Evolutionary conservation across 2,329 filamentous ascomycete genomes (phyloP), one percentile per base, ranked within the genome.

Genomic region (Aspergillus luchuensis): DNA sequence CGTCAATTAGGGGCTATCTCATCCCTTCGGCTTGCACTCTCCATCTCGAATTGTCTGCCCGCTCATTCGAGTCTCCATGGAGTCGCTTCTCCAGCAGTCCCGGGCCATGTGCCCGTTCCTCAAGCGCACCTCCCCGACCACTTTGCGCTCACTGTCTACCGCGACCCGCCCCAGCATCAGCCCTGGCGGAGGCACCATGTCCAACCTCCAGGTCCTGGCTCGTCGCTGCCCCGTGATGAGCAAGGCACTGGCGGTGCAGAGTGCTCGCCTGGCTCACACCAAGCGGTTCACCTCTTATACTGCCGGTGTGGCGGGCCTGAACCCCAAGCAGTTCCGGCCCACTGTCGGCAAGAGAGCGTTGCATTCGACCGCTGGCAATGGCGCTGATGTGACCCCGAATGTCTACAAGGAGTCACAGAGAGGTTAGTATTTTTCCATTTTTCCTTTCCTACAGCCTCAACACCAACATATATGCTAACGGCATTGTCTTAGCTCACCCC

Each of bases 171-270:
- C 87, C 76, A 84, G 85, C 64, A 90, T 90, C 57, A 74, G 73
- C 56, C 89, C 89, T 59, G 91, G 92, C 72, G 94, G 93, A 68
- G 92, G 93, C 72, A 92, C 91, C 79, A 97, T 98, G 87, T 97
- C 92, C 73, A 98, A 97, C 81, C 85, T 99, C 72, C 95, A 98
- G 83, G 87, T 95, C 69, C 88, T 96, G 73, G 95, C 92, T 72
- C 89, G 92, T 74, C 92, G 94, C 78, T 99, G 95, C 85, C 95
- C 95, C 61, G 90, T 99, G 78, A 99, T 99, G 95, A 94, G 93
- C 78, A 96, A 97, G 85, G 95, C 95, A 45, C 87, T 99, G 76
- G 91, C 92, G 63, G 89, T 97, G 41, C 94, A 97, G 84, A 80
- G 78, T 63, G 74, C 79, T 49, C 76, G 78, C 51, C 68, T 80